phyloP scores from a whole-genome alignment of 371 early-diverging fungal genomes.

The Nematocida sp. region DNA sequence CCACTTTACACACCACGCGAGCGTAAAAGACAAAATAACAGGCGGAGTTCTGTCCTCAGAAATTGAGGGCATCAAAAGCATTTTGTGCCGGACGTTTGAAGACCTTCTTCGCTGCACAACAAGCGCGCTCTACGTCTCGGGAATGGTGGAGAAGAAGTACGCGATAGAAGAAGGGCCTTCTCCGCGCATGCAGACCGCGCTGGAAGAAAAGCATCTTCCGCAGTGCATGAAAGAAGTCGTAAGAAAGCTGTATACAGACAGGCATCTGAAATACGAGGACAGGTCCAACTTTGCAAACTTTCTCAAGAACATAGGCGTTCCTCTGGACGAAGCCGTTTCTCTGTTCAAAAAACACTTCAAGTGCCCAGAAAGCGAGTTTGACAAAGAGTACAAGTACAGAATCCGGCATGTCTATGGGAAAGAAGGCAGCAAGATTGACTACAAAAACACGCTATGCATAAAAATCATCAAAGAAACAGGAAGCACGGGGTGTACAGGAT shows the following conservation, averaged over 20 bases:
- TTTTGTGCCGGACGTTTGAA: conserved; percentile 52
- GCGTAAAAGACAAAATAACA: conserved; percentile 40
- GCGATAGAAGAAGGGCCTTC: background rate
- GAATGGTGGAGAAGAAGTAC: conserved; percentile 25
- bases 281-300: conserved; percentile 59
- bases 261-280: conserved; percentile 64
- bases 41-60: conserved; percentile 23
- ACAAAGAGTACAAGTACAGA: conserved; percentile 83
- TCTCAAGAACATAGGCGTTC: conserved; percentile 61
- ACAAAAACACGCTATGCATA: conserved; percentile 3
- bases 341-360: conserved; percentile 63
- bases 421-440: conserved; percentile 72
- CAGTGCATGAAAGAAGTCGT: conserved; percentile 58
- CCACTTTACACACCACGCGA: conserved; percentile 58
- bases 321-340: conserved; percentile 54
- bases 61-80: conserved; percentile 10
- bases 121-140: conserved; percentile 18
- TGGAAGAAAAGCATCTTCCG: conserved; percentile 54
- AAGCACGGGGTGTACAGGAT: conserved; percentile 4
- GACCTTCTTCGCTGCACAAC: conserved; percentile 45
- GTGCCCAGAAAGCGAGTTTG: conserved; percentile 76
- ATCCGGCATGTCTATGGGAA: conserved; percentile 91
- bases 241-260: conserved; percentile 44
- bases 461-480: conserved; percentile 7
- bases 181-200: background rate